Evolutionary conservation across 1,284 basidiomycete genomes (phyloP).

Genomic region (Pseudomicrostroma phylloplanum): DNA sequence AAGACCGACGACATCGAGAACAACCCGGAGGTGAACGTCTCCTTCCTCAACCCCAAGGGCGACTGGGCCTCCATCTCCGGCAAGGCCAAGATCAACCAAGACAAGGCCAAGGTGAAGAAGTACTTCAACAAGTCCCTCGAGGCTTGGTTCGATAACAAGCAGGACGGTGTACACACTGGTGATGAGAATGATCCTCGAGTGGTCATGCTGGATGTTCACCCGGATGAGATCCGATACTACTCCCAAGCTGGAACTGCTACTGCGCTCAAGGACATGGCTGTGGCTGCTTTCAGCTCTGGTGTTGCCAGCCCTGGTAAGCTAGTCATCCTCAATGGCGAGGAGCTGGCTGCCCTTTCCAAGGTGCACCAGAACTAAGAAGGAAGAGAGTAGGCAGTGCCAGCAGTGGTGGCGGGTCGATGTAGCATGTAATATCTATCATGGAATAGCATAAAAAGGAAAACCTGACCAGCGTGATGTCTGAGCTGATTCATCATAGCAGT

Average conservation of each 20-base stretch:
- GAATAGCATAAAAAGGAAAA: too few relatives aligned
- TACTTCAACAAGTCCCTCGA: constrained; percentile 30
- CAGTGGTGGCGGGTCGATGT: too few relatives aligned
- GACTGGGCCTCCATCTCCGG: constrained; percentile 81
- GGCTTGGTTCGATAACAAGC: constrained; percentile 80
- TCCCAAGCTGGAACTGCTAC: constrained; percentile 33
- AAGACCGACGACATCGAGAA: constrained; percentile 38
- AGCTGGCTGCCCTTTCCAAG: constrained; percentile 55
- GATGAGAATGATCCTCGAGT: constrained; percentile 74
- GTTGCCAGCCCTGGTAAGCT: constrained; percentile 62
- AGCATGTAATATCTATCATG: too few relatives aligned
- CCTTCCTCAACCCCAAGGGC: constrained; percentile 66
- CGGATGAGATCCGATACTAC: constrained; percentile 59
- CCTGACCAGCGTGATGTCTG: too few relatives aligned
- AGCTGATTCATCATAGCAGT: too few relatives aligned
- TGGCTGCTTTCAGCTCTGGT: constrained; percentile 59
- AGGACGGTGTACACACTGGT: constrained; percentile 79
- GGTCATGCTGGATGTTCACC: constrained; percentile 70
- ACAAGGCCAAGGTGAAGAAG: constrained; percentile 38
- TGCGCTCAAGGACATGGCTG: constrained; percentile 54
- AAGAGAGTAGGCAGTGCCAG: too few relatives aligned
- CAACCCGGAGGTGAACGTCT: constrained; percentile 34
- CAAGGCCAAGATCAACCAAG: constrained; percentile 58
- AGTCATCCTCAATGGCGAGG: constrained; percentile 60
- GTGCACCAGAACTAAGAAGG: constrained; percentile 24